These are phyloP conservation scores for Populus hybrid DNA, from an alignment of 441 rosid species.

Conservation along the genomic window DNA sequence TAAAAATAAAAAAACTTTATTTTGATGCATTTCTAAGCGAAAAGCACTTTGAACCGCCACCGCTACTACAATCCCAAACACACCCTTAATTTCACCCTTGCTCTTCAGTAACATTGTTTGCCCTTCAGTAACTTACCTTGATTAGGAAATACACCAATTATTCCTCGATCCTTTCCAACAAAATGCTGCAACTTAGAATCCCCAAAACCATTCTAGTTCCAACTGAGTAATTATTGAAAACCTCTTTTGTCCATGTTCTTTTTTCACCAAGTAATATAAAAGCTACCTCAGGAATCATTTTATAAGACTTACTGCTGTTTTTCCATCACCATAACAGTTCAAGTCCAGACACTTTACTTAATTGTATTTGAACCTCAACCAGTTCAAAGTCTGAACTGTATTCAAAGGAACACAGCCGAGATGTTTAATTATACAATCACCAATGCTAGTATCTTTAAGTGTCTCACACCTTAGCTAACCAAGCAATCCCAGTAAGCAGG, in stretches of 20 bases:
- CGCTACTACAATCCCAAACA: too few species aligned
- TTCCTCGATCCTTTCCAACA: background rate
- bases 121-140: background rate
- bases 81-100: background rate
- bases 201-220: background rate
- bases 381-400: slow-evolving; percentile 4
- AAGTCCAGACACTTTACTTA: background rate
- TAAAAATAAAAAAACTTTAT: too few species aligned
- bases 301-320: background rate
- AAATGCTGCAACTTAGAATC: background rate
- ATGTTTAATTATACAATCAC: background rate
- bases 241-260: background rate
- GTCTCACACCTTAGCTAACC: background rate
- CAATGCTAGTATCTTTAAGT: background rate
- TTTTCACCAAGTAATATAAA: background rate
- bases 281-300: background rate
- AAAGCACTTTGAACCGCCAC: too few species aligned
- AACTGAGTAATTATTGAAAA: background rate
- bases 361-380: background rate
- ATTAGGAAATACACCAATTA: background rate
- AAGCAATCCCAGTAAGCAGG: background rate
- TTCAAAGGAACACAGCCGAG: background rate
- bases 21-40: too few species aligned
- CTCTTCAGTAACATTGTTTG: background rate
- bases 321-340: background rate